Evolutionary conservation across 202 grass and related monocot species (phyloP), one percentile per base, ranked within the genome.

Genomic region (Digitaria exilis): DNA sequence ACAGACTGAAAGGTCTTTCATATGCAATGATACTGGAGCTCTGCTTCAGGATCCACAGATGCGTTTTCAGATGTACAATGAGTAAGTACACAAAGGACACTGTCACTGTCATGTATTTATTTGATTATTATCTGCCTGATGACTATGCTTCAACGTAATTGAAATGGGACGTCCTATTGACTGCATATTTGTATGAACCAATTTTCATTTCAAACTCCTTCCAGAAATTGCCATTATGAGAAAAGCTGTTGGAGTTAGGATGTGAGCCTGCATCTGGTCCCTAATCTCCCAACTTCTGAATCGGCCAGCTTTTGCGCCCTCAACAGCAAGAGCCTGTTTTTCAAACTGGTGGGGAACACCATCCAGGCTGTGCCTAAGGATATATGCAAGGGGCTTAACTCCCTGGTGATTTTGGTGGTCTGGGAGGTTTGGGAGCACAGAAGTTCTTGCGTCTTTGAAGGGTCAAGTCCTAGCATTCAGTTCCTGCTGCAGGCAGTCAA

Each of bases 1-100:
- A 34, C 84, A 97, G 95, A 31, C 76, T 84, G 95, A 97, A 73
- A 95, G 90, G 84, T 95, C 92, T 74, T 93, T 95, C 69, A 87
- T 98, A 83, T 93, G 96, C 88, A 88, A 85, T 77, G 96, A 98
- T 64, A 98, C 96, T n/a, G 92, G 96, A 55, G 89, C 90, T 82
- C 80, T 98, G 56, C 75, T 95, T 83, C 82, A 92, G 75, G 85
- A 89, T 73, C 82, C 89, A 51, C 82, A 80, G 13, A 91, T 78
- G 67, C 80, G 84, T 78, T 95, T 95, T 69, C 90, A 95, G 79
- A 71, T 82, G 78, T 98, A 95, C 78, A 95, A 98, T 73, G 90
- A 95, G 96, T 98, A 87, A 81, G 90, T 82, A 76, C 25, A 32
- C 69, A 65, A 46, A 78, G 45, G 42, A 56, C 52, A 51, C 31